phyloP scores from a whole-genome alignment of 176 grass and related monocot genomes.

The Raddia guianensis region DNA sequence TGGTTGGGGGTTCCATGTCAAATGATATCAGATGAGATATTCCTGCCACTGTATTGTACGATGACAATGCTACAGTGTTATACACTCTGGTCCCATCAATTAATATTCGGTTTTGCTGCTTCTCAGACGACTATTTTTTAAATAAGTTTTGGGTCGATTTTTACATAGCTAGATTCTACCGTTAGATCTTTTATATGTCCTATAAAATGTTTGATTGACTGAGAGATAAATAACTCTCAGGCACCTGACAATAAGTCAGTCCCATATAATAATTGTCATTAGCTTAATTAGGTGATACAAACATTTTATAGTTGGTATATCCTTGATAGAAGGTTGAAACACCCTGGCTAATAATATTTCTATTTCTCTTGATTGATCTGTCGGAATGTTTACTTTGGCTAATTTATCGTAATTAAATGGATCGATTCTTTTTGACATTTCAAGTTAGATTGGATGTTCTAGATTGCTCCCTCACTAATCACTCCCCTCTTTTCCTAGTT shows the following conservation, averaged over 20 bases:
- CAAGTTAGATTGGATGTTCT: neutral
- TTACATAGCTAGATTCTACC: too few species aligned
- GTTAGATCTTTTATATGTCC: too few species aligned
- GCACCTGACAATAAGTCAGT: too few species aligned
- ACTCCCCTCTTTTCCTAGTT: neutral
- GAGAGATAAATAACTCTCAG: too few species aligned
- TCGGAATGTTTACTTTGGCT: too few species aligned
- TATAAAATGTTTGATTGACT: too few species aligned
- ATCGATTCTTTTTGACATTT: neutral
- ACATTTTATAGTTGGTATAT: constrained; percentile 22
- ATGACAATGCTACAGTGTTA: neutral
- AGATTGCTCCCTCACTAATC: neutral
- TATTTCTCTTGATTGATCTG: neutral
- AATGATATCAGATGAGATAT: constrained; percentile 1
- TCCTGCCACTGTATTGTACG: neutral
- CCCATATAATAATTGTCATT: neutral
- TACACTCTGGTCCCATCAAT: neutral
- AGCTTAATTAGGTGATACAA: constrained; percentile 32
- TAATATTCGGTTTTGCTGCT: neutral
- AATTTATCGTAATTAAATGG: neutral
- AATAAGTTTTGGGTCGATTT: too few species aligned
- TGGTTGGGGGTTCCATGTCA: constrained; percentile 23
- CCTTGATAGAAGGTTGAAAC: constrained; percentile 9
- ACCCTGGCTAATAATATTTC: neutral
- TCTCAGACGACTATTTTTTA: too few species aligned